A percentile compares a stretch with the other conserved stretches of the same genome.
These are phyloP conservation scores for Elongisporangium undulatum DNA, from an alignment of 352 stramenopile genomes.

Conservation along the genomic window DNA sequence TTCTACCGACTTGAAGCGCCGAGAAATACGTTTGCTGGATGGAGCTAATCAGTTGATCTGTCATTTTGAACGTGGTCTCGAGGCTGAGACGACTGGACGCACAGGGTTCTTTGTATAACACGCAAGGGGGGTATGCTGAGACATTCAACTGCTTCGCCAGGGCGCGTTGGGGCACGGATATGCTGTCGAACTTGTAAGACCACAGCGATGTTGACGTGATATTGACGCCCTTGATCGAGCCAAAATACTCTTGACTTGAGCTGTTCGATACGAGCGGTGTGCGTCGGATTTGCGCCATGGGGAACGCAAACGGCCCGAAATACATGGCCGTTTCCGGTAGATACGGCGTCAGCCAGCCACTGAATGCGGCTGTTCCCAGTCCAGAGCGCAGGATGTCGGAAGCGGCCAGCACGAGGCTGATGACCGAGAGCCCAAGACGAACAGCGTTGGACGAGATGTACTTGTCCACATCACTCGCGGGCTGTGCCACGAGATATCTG, in stretches of 20 bases:
- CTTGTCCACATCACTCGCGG: conserved; percentile 2
- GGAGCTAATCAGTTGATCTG: conserved; percentile 20
- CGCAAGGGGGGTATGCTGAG: conserved; percentile 1
- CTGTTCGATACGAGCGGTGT: background rate
- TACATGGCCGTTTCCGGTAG: conserved; percentile 4
- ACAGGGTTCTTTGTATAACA: conserved; percentile 8
- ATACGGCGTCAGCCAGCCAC: conserved; percentile 4
- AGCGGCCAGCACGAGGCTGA: conserved; percentile 1
- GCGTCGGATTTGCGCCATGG: conserved; percentile 16
- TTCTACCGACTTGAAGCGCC: background rate
- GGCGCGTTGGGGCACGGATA: conserved; percentile 14
- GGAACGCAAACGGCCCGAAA: conserved; percentile 33
- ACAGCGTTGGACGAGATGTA: conserved; percentile 2
- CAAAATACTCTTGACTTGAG: background rate
- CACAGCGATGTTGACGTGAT: conserved; percentile 10
- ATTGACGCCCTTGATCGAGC: background rate
- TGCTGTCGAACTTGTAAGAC: conserved; percentile 23
- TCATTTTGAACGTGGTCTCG: conserved; percentile 20
- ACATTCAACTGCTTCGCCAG: conserved; percentile 9
- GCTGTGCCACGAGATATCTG: too few species aligned
- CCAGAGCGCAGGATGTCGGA: conserved; percentile 36
- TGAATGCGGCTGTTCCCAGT: conserved; percentile 17
- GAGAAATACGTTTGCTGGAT: background rate
- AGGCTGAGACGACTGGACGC: conserved; percentile 10
- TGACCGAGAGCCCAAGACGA: conserved; percentile 3